These are phyloP conservation scores for Fagus crenata DNA, from an alignment of 306 rosid species.

Conservation along the genomic window DNA sequence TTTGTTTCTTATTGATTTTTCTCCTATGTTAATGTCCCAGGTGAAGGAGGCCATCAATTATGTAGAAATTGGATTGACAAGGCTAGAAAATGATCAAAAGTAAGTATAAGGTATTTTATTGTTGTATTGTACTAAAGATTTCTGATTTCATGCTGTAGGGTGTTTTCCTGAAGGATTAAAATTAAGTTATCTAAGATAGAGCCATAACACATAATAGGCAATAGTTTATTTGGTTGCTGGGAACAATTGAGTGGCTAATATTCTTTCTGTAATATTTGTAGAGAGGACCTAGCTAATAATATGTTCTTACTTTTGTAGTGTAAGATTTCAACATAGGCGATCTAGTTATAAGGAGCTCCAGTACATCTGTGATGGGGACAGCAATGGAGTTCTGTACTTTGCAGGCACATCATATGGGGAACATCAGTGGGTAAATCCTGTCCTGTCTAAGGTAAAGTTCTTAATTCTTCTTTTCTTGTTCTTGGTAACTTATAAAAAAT, in stretches of 20 bases:
- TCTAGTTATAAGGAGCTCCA: conserved; percentile 93
- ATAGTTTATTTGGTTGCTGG: conserved; percentile 20
- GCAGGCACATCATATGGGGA: conserved; percentile 91
- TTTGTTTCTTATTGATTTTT: conserved; percentile 10
- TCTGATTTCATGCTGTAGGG: conserved; percentile 7
- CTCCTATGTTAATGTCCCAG: conserved; percentile 39
- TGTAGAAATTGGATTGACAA: conserved; percentile 43
- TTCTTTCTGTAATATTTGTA: conserved; percentile 10
- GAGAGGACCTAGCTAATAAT: conserved; percentile 16
- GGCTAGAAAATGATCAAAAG: conserved; percentile 59
- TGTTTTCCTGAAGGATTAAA: conserved; percentile 9
- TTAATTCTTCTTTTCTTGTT: not conserved
- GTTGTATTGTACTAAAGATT: conserved; percentile 7
- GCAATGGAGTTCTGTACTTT: conserved; percentile 80
- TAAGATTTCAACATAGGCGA: conserved; percentile 71
- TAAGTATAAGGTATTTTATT: conserved; percentile 30
- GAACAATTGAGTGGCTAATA: not conserved
- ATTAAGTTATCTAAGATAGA: conserved; percentile 14
- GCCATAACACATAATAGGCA: conserved; percentile 8
- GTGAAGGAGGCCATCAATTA: conserved; percentile 64
- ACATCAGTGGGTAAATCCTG: conserved; percentile 94
- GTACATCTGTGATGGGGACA: conserved; percentile 83
- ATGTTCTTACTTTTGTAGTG: conserved; percentile 39
- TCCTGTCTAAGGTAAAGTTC: conserved; percentile 73
- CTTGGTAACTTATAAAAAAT: not conserved